phyloP scores from a whole-genome alignment of 2,329 filamentous ascomycete species.

The Calonectria pteridis region DNA sequence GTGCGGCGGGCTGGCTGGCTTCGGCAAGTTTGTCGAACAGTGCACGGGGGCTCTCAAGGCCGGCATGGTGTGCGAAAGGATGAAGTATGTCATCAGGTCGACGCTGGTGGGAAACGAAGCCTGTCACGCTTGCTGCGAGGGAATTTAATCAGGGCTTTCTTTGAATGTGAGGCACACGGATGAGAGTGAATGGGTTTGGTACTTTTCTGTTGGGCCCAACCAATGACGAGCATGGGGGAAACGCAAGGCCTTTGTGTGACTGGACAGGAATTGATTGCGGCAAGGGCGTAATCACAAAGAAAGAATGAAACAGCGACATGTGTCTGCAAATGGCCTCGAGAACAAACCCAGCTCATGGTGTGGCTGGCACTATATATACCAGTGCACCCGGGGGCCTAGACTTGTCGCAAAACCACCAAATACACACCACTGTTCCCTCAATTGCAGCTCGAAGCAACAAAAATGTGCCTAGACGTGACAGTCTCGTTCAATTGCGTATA shows the following conservation, averaged over 20 bases:
- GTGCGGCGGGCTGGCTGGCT: conserved; percentile 9
- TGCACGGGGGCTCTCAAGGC: background rate
- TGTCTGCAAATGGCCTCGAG: background rate
- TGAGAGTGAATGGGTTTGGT: background rate
- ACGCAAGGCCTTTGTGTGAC: background rate
- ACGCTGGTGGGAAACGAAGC: background rate
- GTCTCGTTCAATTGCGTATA: background rate
- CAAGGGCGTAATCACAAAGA: background rate
- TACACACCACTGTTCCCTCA: background rate
- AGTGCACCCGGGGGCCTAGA: too few relatives aligned
- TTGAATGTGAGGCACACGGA: background rate
- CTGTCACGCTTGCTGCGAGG: conserved; percentile 11
- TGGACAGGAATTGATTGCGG: background rate
- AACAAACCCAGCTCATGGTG: background rate
- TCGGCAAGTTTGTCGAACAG: conserved; percentile 14
- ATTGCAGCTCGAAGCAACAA: background rate
- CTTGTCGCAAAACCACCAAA: background rate
- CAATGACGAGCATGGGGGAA: background rate
- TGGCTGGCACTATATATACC: background rate
- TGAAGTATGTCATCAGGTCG: background rate
- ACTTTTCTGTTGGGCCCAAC: too few relatives aligned
- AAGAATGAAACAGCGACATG: background rate
- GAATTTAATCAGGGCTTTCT: background rate
- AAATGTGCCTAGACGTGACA: background rate
- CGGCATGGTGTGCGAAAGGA: background rate